Evolutionary conservation across 2,329 filamentous ascomycete species (phyloP), one percentile per base, ranked within the genome.

Genomic region (Ustilaginoidea virens): DNA sequence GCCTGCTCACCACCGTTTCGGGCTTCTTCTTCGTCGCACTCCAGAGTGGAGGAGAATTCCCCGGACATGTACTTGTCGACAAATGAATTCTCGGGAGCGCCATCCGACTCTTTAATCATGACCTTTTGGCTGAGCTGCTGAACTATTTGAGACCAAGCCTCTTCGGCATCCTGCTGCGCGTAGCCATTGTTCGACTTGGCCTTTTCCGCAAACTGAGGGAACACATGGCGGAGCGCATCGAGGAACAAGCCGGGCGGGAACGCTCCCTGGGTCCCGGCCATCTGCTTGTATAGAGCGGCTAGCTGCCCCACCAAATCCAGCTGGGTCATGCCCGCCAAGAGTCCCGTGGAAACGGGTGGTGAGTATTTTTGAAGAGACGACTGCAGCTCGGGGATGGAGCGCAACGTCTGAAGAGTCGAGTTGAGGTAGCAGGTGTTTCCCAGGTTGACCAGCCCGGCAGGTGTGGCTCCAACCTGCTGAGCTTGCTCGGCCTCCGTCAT

Each of bases 351-450:
- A 20, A 33, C 30, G 31, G 45, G 35, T 34, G 45, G 35, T 34
- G 53, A 49, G 41, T 65, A 92, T 27, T 66, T 72, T 35, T 61
- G 48, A 25, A 98, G 66, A 41, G 82, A 72, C 20, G 81, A 65
- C 47, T 93, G 83, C 20, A 98, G 70, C 58, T 98, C 90, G 7
- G 90, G 90, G 34, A 98, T 83, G 30, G 78, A 69, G 36, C 81
- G 75, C 39, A 98, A 61, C 4, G 83, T 79, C 53, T 98, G 92
- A n/a, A 98, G 65, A 0, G 87, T 93, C 28, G 90, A 90, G 63
- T 98, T 98, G 46, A 96, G 74, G 52, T 98, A 98, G 61, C 90
- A 98, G 4, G 92, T 98, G 55, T 98, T 98, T 42, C 92, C 90
- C 36, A 94, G 62, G 48, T 98, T 98, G 50, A 80, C 69, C 36